Evolutionary conservation across 73 alveolate genomes (phyloP).

Genomic region (Paraurostyla sp.): DNA sequence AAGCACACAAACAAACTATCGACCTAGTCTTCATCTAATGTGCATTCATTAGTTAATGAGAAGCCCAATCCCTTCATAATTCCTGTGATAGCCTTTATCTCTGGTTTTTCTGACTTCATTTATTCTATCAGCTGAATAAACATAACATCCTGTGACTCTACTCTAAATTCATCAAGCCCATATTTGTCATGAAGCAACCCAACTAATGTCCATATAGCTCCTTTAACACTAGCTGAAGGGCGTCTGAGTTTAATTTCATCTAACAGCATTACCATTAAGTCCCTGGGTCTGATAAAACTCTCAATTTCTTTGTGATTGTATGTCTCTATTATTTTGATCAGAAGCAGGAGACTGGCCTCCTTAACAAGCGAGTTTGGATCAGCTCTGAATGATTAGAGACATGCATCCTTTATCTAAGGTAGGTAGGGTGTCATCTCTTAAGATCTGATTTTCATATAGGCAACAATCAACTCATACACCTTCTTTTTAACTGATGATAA

Average conservation of each 20-base stretch:
- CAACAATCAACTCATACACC: slow-evolving; percentile 68
- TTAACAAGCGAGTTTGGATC: slow-evolving; percentile 67
- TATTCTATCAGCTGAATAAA: slow-evolving; percentile 47
- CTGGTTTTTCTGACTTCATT: slow-evolving; percentile 70
- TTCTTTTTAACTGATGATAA: slow-evolving; percentile 62
- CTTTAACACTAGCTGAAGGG: slow-evolving; percentile 79
- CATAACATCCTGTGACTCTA: slow-evolving; percentile 70
- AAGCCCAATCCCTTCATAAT: slow-evolving; percentile 63
- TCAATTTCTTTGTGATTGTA: slow-evolving; percentile 49
- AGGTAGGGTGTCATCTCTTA: slow-evolving; percentile 59
- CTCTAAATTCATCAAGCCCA: slow-evolving; percentile 41
- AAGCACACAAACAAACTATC: slow-evolving; percentile 17
- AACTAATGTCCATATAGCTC: slow-evolving; percentile 71
- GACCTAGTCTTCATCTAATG: slow-evolving; percentile 42
- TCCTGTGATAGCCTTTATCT: slow-evolving; percentile 74
- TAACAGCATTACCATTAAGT: slow-evolving; percentile 48
- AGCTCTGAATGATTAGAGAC: slow-evolving; percentile 58
- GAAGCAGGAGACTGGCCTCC: slow-evolving; percentile 64
- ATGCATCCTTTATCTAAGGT: slow-evolving; percentile 59
- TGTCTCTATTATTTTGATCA: slow-evolving; percentile 57
- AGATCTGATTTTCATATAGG: slow-evolving; percentile 62
- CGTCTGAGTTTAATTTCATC: slow-evolving; percentile 73
- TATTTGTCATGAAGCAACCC: slow-evolving; percentile 74
- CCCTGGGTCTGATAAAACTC: slow-evolving; percentile 57
- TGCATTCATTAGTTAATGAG: slow-evolving; percentile 49